Evolutionary conservation across 495 filamentous ascomycete genomes (phyloP), one percentile per base, ranked within the genome.

Genomic region (Aspergillus conjunctus): DNA sequence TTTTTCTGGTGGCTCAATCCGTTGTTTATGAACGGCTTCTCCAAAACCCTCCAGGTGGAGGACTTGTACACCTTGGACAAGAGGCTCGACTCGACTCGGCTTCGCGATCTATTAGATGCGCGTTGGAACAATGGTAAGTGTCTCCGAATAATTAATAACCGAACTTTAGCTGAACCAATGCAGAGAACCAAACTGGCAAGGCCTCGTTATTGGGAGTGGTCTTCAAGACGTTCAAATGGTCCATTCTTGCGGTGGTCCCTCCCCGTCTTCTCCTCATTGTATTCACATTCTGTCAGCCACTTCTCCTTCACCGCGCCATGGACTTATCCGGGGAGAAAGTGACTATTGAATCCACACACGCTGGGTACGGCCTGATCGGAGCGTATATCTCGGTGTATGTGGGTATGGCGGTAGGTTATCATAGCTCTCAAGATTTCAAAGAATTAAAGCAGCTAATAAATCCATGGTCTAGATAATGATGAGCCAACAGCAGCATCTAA

Each of bases 301-400:
- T 91, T 46, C 76, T 91, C 20, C 77, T 91, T 14, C 76, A 83
- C 48, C 72, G 78, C 11, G 77, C 83, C 0, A 66, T 87, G 6
- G 66, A 63, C 7, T 80, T 83, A 49, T 79, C 82, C 5, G 57
- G 74, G 8, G 65, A 79, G 53, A 74, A 80, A 5, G 71, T 68
- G 0, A 77, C 71, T 21, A 41, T 62, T 8, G 65, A 58, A 52
- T 73, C 73, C 6, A 77, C 67, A 14, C 83, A 87, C 59, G 60
- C 78, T 26, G 84, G 87, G 4, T 87, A 88, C 66, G 86, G 86
- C 3, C 68, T 88, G 52, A 86, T 90, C 57, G 87, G 83, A n/a
- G 87, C 86, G 1, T 85, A 83, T 60, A 65, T 80, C 18, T 57
- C 87, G 7, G 82, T 89, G 0, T 90, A 89, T 60, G 60, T 75